Base-by-base conservation (phyloP, 805 yeast genomes). In the Monosporozyma yasuniensis region DNA sequence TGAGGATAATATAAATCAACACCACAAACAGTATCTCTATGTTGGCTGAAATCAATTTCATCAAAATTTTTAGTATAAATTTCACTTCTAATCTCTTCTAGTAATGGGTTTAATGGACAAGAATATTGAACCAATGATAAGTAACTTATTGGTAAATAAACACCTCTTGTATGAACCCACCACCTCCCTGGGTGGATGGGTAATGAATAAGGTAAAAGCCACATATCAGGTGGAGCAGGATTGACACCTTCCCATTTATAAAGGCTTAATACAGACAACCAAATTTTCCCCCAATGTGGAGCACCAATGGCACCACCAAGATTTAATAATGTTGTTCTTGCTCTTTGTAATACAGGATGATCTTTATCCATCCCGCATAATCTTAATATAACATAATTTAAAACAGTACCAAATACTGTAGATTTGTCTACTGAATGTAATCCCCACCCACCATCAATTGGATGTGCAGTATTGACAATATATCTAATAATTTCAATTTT, bases 361-460 rank as follows among this genome's bases (percentile, higher is more conserved):
- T 79, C 79, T 1, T 78, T 72, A 1, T 78, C 68, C 57, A 93
- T 61, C 0, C 99, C 99, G 46, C 91, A 68, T 12, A 93, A 66
- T 54, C 99, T 75, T 52, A 93, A 71, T n/a, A 72, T 70, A 7
- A 91, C 83, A 65, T 93, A 93, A 66, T 89, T 90, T 57, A 93
- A 76, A 0, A 87, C 74, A 1, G 99, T 93, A 4, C 99, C 99
- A 65, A 90, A 90, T 56, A 93, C 93, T 0, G 99, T 93, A 8
- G 93, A 82, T 64, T 91, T 93, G 64, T 93, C 99, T 47, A 80
- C 81, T 4, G 89, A 79, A 64, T 93, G 97, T 37, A 93, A 72
- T 0, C 99, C 99, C 99, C 99, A 93, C 2, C 99, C 99, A n/a
- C 99, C 99, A 66, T 93, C 99, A 0, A 90, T 96, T 0, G 97